Evolutionary conservation across 257 asterid genomes (phyloP).

Genomic region (Misopates orontium): DNA sequence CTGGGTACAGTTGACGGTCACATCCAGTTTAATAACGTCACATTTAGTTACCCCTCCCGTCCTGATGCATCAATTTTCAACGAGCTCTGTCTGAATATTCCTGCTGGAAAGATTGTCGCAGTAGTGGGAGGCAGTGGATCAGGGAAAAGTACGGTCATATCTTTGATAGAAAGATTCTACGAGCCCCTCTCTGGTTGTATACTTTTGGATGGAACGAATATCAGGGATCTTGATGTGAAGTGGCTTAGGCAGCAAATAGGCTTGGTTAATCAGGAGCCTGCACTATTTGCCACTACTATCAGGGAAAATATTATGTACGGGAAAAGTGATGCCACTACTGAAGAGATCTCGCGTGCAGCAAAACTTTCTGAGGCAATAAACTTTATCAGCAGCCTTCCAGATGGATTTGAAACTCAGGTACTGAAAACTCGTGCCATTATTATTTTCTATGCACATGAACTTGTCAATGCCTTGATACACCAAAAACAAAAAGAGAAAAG

Average conservation of each 20-base stretch:
- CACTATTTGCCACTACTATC: constrained; percentile 85
- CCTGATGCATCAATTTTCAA: constrained; percentile 67
- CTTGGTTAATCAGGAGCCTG: constrained; percentile 91
- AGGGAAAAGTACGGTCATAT: constrained; percentile 90
- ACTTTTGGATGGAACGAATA: constrained; percentile 63
- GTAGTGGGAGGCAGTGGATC: constrained; percentile 97
- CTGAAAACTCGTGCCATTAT: background rate
- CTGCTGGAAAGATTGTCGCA: constrained; percentile 83
- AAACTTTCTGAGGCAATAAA: constrained; percentile 79
- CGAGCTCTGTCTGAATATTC: constrained; percentile 64
- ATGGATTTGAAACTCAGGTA: constrained; percentile 87
- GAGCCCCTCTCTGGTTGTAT: constrained; percentile 68
- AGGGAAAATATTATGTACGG: constrained; percentile 83
- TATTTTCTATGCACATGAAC: no score
- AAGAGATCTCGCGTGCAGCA: constrained; percentile 72
- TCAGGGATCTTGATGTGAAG: constrained; percentile 63
- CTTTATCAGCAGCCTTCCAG: constrained; percentile 80
- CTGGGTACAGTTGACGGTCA: constrained; percentile 71
- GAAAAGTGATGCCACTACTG: constrained; percentile 66
- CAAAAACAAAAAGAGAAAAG: no score
- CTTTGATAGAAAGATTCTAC: constrained; percentile 86
- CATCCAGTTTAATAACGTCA: constrained; percentile 67
- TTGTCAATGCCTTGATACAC: no score
- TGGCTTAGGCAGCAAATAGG: constrained; percentile 90
- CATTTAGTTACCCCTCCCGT: constrained; percentile 81